Evolutionary conservation across 768 basidiomycete genomes (phyloP).

Genomic region (Guyanaporus albipodus): DNA sequence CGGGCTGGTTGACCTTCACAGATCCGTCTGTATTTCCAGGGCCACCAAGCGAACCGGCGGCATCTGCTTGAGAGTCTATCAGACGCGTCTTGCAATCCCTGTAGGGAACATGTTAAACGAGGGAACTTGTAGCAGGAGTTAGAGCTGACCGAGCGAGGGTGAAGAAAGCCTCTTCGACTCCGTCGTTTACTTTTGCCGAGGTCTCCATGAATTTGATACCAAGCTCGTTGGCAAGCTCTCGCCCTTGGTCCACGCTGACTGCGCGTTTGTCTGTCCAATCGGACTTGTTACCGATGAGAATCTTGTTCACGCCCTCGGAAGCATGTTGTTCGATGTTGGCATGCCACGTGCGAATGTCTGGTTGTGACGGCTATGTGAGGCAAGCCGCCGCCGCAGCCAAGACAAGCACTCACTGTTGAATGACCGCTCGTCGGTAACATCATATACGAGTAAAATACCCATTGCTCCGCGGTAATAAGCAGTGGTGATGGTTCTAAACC

Average conservation of each 20-base stretch:
- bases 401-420: constrained; percentile 80
- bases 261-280: constrained; percentile 97
- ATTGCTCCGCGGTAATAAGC: constrained; percentile 99
- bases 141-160: constrained; percentile 80
- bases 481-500: constrained; percentile 97
- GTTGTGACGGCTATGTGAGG: background rate
- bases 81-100: constrained; percentile 97
- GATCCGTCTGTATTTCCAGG: constrained; percentile 49
- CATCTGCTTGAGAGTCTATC: constrained; percentile 88
- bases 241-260: constrained; percentile 89
- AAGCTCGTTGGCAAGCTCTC: constrained; percentile 86
- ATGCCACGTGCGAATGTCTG: constrained; percentile 99
- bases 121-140: background rate
- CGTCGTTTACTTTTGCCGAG: constrained; percentile 93
- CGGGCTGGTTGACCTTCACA: constrained; percentile 63
- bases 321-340: constrained; percentile 98
- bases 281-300: constrained; percentile 97
- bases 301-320: constrained; percentile 98
- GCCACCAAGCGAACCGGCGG: constrained; percentile 36
- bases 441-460: constrained; percentile 98
- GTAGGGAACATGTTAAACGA: constrained; percentile 4
- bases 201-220: constrained; percentile 99
- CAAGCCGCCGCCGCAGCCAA: constrained; percentile 12
- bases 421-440: constrained; percentile 90
- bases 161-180: constrained; percentile 99